Percentiles rank a stretch among this genome's conserved stretches.
Conservation (phyloP, 495 filamentous ascomycete genomes). For the Talaromyces wortmannii region DNA sequence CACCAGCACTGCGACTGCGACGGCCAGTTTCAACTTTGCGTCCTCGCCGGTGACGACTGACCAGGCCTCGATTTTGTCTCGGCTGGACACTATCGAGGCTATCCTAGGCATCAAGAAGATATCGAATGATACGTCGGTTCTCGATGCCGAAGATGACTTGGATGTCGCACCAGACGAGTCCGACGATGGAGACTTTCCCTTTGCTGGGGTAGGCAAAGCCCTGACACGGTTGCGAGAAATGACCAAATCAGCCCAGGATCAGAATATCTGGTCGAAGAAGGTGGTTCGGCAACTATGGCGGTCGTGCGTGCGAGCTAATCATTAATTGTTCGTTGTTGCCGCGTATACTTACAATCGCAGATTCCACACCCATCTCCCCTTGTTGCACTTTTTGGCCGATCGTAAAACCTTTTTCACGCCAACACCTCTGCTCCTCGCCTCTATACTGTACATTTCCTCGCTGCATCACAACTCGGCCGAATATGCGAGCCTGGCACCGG, state of each 20-base stretch:
- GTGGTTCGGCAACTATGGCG: conserved; percentile 26
- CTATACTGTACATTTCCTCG: conserved; percentile 33
- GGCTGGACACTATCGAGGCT: conserved; percentile 27
- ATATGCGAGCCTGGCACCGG: conserved; percentile 15
- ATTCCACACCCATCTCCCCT: conserved; percentile 28
- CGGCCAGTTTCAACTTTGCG: conserved; percentile 1
- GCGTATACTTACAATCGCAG: conserved; percentile 6
- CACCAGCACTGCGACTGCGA: neutral
- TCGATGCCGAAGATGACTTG: neutral
- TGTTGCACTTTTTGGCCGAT: conserved; percentile 31
- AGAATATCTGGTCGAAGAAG: conserved; percentile 24
- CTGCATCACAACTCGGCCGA: conserved; percentile 22
- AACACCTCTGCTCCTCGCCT: conserved; percentile 28
- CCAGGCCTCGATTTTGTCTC: conserved; percentile 21
- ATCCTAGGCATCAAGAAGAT: conserved; percentile 22
- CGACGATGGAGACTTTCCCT: conserved; percentile 6
- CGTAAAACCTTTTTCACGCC: conserved; percentile 23
- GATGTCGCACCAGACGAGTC: neutral
- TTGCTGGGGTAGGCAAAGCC: conserved; percentile 21
- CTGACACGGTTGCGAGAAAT: conserved; percentile 20
- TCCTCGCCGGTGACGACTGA: conserved; percentile 10
- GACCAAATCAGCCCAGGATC: conserved; percentile 16
- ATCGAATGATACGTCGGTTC: neutral
- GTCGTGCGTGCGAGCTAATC: conserved; percentile 15
- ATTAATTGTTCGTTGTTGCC: neutral